Evolutionary conservation across 2,329 filamentous ascomycete genomes (phyloP), one percentile per base, ranked within the genome.

Genomic region (Grosmannia serpens): DNA sequence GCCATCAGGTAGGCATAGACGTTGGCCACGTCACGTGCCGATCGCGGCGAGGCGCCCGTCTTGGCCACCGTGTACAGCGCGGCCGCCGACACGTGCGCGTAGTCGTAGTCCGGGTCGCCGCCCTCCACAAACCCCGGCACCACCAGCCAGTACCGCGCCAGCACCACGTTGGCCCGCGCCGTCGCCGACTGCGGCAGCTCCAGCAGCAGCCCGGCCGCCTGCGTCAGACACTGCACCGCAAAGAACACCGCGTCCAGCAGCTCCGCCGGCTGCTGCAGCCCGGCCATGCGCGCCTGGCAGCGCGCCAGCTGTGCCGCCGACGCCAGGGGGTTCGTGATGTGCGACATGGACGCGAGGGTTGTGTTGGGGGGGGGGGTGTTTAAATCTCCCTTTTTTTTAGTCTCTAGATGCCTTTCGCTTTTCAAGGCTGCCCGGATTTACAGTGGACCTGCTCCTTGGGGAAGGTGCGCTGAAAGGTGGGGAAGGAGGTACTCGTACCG

Each of bases 101-200:
- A 61, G 53, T 60, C 57, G 24, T n/a, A n/a, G 56, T 33, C 51
- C 8, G 7, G 27, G n/a, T 26, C 24, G 20, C 15, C 33, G 53
- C 15, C 51, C 6, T 11, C 41, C 15, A 13, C 53, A 20, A 60
- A 63, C 1, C 60, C 62, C 58, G 71, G 82, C 68, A 75, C 78
- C 29, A 77, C 70, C 27, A 90, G 74, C 86, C 88, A 95, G 73
- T 90, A 94, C 17, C 92, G 82, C 56, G 87, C 86, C 38, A 95
- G 82, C 0, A 94, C 73, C 47, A 96, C 84, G 67, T 91, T 89
- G 3, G 91, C 89, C 67, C 91, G 88, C 5, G 91, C 88, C 46
- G 94, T 89, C 46, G 89, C 83, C 64, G 91, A 89, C 69, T 96
- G 91, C 8, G 90, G 88, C 46, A 97, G 78, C 53, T 89, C 83